These are phyloP conservation scores for Hanseniaspora sp. DNA, from an alignment of 1,139 yeast genomes.

Conservation along the genomic window DNA sequence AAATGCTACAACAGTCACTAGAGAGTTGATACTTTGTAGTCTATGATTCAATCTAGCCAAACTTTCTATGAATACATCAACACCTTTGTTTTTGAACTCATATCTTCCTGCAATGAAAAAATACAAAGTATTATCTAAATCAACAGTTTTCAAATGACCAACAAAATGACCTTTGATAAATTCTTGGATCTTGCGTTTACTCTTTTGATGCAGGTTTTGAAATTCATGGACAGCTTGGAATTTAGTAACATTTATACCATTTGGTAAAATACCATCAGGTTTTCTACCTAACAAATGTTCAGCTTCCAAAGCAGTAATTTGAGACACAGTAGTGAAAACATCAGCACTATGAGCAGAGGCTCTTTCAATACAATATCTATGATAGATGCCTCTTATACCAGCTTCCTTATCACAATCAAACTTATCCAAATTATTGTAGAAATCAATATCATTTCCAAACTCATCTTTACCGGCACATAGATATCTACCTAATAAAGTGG, in stretches of 20 bases:
- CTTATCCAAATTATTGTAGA: conserved; percentile 78
- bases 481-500: conserved; percentile 87
- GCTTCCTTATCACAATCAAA: conserved; percentile 98
- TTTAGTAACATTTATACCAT: conserved; percentile 89
- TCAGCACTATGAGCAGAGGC: conserved; percentile 95
- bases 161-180: conserved; percentile 94
- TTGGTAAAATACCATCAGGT: conserved; percentile 96
- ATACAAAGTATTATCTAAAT: conserved; percentile 82
- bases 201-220: conserved; percentile 86
- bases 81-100: conserved; percentile 94
- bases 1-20: conserved; percentile 92
- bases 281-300: conserved; percentile 88
- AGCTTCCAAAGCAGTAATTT: conserved; percentile 88
- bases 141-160: conserved; percentile 82
- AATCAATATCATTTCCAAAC: conserved; percentile 55
- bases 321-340: conserved; percentile 94
- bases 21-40: conserved; percentile 69
- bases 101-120: conserved; percentile 96
- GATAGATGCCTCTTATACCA: conserved; percentile 94
- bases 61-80: conserved; percentile 86
- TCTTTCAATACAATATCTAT: conserved; percentile 90
- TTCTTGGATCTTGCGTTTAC: conserved; percentile 85
- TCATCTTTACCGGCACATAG: conserved; percentile 65
- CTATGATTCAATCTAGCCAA: conserved; percentile 84
- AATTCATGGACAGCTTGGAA: conserved; percentile 97